Evolutionary conservation across 345 rosid genomes (phyloP), one percentile per base, ranked within the genome.

Genomic region (Cardamine occulta): DNA sequence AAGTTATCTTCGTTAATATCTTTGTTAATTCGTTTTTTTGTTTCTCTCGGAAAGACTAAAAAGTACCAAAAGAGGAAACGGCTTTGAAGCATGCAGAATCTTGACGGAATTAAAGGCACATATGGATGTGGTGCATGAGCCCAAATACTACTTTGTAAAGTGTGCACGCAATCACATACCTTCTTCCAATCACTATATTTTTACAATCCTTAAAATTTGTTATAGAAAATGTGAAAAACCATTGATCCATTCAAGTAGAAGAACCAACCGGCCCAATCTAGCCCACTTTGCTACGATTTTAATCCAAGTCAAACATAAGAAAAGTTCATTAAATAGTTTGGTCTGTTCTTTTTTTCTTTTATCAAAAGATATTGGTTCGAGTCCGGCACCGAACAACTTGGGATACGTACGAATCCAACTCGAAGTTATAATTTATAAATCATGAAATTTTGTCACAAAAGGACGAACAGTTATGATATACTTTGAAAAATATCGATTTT

Each of bases 261-360:
- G 5, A 64, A 15, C 3, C 47, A 34, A 31, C 18, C 7, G 74
- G 66, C 66, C 65, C 74, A 70, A 12, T 18, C 15, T n/a, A 69
- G 56, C 74, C 74, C 66, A 58, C 8, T 58, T 28, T 55, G 14
- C 63, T 5, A 11, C 60, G 23, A 21, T 66, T 34, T 9, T 21
- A 15, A 35, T 35, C 23, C 34, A 52, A 15, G 9, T 54, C 9
- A 54, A 13, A 13, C 13, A 13, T 14, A 24, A 42, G n/a, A 28
- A 28, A 42, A 42, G 47, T 13, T 26, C 1, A 15, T 5, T 18
- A 66, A 66, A 42, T 52, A 52, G 57, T 53, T 21, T 21, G n/a
- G 37, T 44, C 13, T 34, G 7, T 32, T 19, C 4, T 17, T 7
- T 31, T 17, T 34, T 1, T 34, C 2, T 7, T 34, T 8, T 4